phyloP scores from a whole-genome alignment of 495 filamentous ascomycete species.

The Aspergillus steynii region DNA sequence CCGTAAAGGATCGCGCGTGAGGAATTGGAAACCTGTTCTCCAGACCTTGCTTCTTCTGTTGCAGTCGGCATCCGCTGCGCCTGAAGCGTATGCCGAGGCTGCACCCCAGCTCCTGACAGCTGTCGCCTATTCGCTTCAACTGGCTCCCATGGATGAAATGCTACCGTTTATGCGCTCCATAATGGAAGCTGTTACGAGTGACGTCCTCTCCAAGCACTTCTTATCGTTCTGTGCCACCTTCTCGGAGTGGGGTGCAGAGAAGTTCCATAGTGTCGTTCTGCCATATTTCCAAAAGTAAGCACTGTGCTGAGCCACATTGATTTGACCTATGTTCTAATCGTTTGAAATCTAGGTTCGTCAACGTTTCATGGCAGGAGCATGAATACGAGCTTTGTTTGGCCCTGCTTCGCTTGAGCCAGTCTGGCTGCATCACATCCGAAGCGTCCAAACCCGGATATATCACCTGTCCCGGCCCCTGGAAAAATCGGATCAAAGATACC shows the following conservation, averaged over 20 bases:
- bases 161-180: slow-evolving; percentile 65
- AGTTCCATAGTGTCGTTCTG: slow-evolving; percentile 74
- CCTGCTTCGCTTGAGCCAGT: slow-evolving; percentile 64
- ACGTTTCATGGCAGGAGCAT: slow-evolving; percentile 67
- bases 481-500: slow-evolving; percentile 64
- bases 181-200: slow-evolving; percentile 62
- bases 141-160: slow-evolving; percentile 77
- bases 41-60: slow-evolving; percentile 57
- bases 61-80: slow-evolving; percentile 37
- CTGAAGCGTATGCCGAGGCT: slow-evolving; percentile 42
- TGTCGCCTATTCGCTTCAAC: slow-evolving; percentile 67
- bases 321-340: slow-evolving; percentile 7
- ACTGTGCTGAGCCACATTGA: neutral
- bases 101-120: slow-evolving; percentile 61
- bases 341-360: slow-evolving; percentile 58
- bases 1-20: slow-evolving; percentile 72
- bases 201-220: slow-evolving; percentile 65
- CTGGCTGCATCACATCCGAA: slow-evolving; percentile 47
- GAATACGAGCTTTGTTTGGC: slow-evolving; percentile 68
- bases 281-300: slow-evolving; percentile 76
- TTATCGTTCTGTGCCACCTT: slow-evolving; percentile 81
- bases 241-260: slow-evolving; percentile 67
- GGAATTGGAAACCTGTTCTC: slow-evolving; percentile 68
- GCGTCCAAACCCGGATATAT: slow-evolving; percentile 55
- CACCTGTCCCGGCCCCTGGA: slow-evolving; percentile 65